These are phyloP conservation scores for Botrytis fabae DNA, from an alignment of 2,329 filamentous ascomycete species.

Conservation along the genomic window DNA sequence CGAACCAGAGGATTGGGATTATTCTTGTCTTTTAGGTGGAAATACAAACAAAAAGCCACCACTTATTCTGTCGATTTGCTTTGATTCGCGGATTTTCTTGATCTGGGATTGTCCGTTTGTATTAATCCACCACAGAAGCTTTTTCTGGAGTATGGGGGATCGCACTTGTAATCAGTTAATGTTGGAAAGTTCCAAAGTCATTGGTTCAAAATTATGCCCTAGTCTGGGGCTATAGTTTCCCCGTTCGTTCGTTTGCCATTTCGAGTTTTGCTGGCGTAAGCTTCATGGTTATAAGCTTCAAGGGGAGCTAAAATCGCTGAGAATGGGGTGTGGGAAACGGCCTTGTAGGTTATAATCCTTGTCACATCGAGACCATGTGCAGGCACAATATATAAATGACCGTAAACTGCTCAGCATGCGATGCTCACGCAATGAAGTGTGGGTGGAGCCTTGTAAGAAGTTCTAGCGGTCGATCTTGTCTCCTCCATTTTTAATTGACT, in stretches of 20 bases:
- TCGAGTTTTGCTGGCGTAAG: not conserved
- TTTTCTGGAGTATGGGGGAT: not conserved
- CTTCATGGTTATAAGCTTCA: not conserved
- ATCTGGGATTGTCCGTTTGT: not conserved
- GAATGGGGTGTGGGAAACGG: not conserved
- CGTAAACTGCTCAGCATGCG: not conserved
- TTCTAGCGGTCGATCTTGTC: not conserved
- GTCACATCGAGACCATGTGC: not conserved
- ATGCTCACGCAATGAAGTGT: not conserved
- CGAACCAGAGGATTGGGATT: not conserved
- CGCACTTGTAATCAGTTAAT: not conserved
- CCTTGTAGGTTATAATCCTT: slow-evolving; percentile 8
- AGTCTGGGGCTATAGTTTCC: not conserved
- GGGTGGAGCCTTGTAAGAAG: not conserved
- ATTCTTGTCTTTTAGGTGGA: not conserved
- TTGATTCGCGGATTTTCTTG: not conserved
- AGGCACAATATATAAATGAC: slow-evolving; percentile 5
- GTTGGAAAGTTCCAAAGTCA: not conserved
- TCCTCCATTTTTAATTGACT: not conserved
- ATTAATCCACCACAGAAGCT: not conserved
- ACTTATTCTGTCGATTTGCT: not conserved
- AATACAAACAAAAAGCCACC: not conserved
- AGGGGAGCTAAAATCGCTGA: not conserved
- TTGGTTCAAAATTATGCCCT: not conserved
- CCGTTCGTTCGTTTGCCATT: slow-evolving; percentile 4